These are phyloP conservation scores for Macadamia tetraphylla DNA, from an alignment of 164 flowering plant genomes.

Conservation along the genomic window DNA sequence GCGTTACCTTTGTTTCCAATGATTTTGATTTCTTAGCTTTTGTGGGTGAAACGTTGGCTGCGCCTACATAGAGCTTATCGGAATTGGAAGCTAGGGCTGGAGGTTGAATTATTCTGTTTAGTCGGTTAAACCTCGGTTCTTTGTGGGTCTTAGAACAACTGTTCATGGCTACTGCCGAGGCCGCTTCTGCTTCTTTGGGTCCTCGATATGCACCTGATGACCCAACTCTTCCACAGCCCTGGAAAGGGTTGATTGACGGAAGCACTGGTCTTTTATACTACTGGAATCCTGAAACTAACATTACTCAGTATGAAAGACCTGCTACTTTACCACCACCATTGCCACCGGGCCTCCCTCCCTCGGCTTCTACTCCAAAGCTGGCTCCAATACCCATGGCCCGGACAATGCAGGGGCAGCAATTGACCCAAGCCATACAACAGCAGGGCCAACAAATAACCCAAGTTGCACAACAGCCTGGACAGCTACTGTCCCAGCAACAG, in stretches of 20 bases:
- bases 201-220: constrained; percentile 87
- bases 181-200: constrained; percentile 42
- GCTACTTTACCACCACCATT: constrained; percentile 25
- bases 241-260: constrained; percentile 89
- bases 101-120: too few species aligned
- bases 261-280: constrained; percentile 57
- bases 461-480: constrained; percentile 26
- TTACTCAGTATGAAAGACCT: constrained; percentile 72
- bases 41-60: too few species aligned
- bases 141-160: too few species aligned
- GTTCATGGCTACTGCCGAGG: constrained; percentile 53
- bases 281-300: constrained; percentile 69
- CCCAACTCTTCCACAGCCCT: constrained; percentile 84
- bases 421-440: constrained; percentile 24
- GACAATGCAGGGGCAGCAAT: constrained; percentile 20
- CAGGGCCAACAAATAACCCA: constrained; percentile 28
- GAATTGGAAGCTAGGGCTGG: too few species aligned
- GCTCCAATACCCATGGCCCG: constrained; percentile 35
- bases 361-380: constrained; percentile 30
- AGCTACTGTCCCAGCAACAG: constrained; percentile 19
- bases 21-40: too few species aligned
- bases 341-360: constrained; percentile 45
- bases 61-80: too few species aligned
- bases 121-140: too few species aligned
- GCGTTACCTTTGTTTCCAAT: too few species aligned